phyloP scores from a whole-genome alignment of 208 protist species.

The Wallacemonas sp. region DNA sequence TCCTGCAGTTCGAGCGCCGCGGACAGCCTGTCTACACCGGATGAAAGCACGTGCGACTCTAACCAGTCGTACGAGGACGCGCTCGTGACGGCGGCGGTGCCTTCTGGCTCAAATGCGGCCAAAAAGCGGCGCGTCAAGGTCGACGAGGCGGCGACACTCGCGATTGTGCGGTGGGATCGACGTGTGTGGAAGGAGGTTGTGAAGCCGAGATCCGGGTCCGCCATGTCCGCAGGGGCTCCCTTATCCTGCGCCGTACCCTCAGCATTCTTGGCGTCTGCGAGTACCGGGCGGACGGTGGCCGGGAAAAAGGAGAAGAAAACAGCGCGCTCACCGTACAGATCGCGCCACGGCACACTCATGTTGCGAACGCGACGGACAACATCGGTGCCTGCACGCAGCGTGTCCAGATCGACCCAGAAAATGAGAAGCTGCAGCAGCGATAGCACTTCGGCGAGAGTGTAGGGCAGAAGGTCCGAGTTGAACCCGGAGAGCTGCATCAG shows the following conservation, averaged over 20 bases:
- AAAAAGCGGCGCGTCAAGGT: conserved; percentile 29
- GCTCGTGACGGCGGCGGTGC: neutral
- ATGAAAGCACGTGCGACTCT: conserved; percentile 1
- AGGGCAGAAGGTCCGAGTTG: conserved; percentile 27
- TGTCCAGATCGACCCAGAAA: conserved; percentile 52
- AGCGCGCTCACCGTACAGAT: conserved; percentile 14
- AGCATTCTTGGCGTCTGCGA: neutral
- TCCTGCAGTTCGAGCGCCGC: conserved; percentile 38
- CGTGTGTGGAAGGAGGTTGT: neutral
- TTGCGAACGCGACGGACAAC: conserved; percentile 24
- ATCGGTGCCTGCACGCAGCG: conserved; percentile 17
- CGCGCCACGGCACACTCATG: conserved; percentile 37
- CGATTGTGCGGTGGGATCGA: neutral
- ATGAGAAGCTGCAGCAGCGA: conserved; percentile 53
- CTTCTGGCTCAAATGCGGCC: conserved; percentile 8
- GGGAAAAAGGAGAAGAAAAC: conserved; percentile 8
- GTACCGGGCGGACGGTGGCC: neutral
- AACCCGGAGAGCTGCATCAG: conserved; percentile 41
- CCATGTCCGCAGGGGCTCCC: no score
- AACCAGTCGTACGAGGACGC: neutral
- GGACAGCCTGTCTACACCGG: conserved; percentile 19
- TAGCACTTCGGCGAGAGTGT: conserved; percentile 30
- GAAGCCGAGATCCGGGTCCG: neutral
- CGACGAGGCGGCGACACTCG: conserved; percentile 8
- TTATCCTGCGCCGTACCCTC: no score